Base-by-base conservation (phyloP, 2,329 filamentous ascomycete genomes). In the Penicillium brasilianum region DNA sequence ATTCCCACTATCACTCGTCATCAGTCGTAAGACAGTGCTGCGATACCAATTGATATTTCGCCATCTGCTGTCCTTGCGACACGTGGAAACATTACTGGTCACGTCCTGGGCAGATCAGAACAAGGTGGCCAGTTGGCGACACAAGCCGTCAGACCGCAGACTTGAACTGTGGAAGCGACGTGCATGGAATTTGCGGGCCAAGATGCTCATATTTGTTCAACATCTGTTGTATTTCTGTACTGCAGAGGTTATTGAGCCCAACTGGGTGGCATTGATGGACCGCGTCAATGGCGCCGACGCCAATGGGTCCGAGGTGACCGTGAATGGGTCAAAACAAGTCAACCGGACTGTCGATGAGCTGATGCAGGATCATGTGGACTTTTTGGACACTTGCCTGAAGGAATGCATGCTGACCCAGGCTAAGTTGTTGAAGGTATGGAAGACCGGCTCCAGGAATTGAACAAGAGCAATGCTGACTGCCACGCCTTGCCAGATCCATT, bases 341-440 rank as follows among this genome's bases (percentile, higher is more conserved):
- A 88, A 87, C 69, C 77, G 93, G 39, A 99, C 95, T 0, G 95
- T 99, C 1, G 95, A 99, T 72, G 93, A 98, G 79, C 80, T 99
- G 73, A 99, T 99, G 95, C 92, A 98, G 79, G 93, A 98, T 73
- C 95, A 99, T 78, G 93, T 99, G 62, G 95, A 98, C 78, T 99
- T 99, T 76, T 81, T 99, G 51, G 95, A 97, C 71, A 98, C 95
- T 4, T 99, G 95, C 76, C 83, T 99, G 71, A 99, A 98, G 79
- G 95, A 98, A 80, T 98, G 95, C 81, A 98, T 98, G 93, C 84
- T 99, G 66, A 99, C 95, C 20, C 97, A 99, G 76, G 92, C 92
- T 74, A 97, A 97, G 80, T 84, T 99, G 7, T 81, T 99, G 6
- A 90, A 92, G 78, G 94, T 97, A 84, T 66, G 83, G 77, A 13